phyloP scores from a whole-genome alignment of 2,329 filamentous ascomycete species.

The Monilinia fructigena region DNA sequence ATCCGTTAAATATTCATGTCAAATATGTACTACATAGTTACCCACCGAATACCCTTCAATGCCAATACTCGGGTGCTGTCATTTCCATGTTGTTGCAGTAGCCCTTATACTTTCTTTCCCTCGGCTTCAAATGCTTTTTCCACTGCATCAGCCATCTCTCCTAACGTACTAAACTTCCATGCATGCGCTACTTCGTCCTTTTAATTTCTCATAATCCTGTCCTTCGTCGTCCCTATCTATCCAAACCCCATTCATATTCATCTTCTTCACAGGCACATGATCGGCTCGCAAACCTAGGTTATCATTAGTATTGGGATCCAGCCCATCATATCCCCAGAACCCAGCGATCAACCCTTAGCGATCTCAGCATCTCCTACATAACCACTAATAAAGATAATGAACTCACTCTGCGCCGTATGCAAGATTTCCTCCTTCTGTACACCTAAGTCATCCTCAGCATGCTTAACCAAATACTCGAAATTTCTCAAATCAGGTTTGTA shows the following conservation, averaged over 20 bases:
- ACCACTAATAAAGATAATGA: not conserved
- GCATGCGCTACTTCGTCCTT: conserved; percentile 47
- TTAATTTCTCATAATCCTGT: conserved; percentile 40
- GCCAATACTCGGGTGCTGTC: not conserved
- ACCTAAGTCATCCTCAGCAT: conserved; percentile 53
- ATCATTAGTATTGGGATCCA: not conserved
- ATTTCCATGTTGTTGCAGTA: not conserved
- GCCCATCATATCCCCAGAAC: not conserved
- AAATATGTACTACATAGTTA: not conserved
- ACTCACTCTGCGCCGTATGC: conserved; percentile 64
- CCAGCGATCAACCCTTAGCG: not conserved
- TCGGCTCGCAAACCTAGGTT: conserved; percentile 55
- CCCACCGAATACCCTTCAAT: not conserved
- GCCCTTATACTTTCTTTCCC: not conserved
- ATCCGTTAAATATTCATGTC: not conserved
- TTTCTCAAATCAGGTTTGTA: conserved; percentile 68
- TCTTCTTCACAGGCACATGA: conserved; percentile 59
- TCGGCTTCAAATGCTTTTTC: conserved; percentile 26
- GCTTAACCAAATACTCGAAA: conserved; percentile 62
- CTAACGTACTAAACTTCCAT: conserved; percentile 58
- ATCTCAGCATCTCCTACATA: not conserved
- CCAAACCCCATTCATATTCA: conserved; percentile 60
- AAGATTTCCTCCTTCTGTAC: conserved; percentile 55
- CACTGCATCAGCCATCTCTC: conserved; percentile 28
- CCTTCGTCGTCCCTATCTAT: conserved; percentile 50